Conservation (phyloP, 352 stramenopile genomes). For the Globisporangium yorkense region DNA sequence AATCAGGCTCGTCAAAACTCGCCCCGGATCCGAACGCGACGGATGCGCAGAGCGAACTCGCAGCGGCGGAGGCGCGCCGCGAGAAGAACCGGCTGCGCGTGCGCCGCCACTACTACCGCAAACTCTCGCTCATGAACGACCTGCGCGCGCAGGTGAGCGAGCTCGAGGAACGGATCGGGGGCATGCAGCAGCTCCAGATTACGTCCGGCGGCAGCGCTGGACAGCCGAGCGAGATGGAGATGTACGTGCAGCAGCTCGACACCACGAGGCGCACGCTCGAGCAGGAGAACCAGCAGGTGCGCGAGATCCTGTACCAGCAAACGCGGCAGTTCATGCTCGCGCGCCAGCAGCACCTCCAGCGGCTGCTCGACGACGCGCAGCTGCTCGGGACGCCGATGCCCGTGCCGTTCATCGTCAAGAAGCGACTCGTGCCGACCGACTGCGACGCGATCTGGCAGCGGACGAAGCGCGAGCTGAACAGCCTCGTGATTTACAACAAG, state of each 20-base stretch:
- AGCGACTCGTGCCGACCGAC: conserved; percentile 5
- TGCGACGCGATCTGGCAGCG: conserved; percentile 12
- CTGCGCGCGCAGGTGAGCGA: conserved; percentile 13
- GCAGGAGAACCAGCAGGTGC: conserved; percentile 10
- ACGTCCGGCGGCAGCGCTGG: neutral
- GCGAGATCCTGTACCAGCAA: conserved; percentile 6
- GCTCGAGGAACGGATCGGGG: conserved; percentile 12
- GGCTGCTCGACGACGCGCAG: conserved; percentile 5
- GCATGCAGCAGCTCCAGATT: neutral
- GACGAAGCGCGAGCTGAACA: conserved; percentile 7
- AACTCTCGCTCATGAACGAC: conserved; percentile 16
- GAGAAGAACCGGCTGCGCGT: conserved; percentile 18
- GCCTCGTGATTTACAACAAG: neutral
- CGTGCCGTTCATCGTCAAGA: conserved; percentile 14
- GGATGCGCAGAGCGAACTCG: neutral
- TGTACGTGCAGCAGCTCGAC: conserved; percentile 7
- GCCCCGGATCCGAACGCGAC: neutral
- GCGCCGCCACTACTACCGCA: conserved; percentile 18
- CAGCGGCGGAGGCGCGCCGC: conserved; percentile 7
- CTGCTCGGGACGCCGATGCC: conserved; percentile 4
- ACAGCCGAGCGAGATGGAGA: conserved; percentile 2
- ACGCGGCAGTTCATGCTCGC: conserved; percentile 11
- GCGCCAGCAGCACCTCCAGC: conserved; percentile 5
- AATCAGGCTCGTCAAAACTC: neutral
- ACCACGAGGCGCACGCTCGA: conserved; percentile 2